Base-by-base conservation (phyloP, 805 yeast genomes). In the Spathaspora arborariae region DNA sequence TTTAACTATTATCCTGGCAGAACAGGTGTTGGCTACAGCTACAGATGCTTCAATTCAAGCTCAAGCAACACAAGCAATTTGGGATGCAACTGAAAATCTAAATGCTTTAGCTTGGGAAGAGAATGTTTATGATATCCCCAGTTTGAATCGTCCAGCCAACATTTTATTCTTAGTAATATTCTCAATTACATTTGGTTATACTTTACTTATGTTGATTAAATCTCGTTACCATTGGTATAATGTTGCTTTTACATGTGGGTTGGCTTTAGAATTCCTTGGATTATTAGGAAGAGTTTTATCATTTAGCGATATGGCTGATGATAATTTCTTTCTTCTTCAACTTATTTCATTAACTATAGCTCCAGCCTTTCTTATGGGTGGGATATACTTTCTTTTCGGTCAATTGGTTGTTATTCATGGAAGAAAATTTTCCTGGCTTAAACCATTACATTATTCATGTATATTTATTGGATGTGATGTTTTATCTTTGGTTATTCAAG, bases 281-380 rank as follows among this genome's bases (percentile, higher is more conserved):
- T 68, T 64, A 41, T 48, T 69, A 47, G 73, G 72, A 5, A 57
- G 75, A 48, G 56, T 65, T 2, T 50, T 68, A 30, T 51, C 65
- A 5, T 52, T 68, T 41, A 44, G 41, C 18, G 63, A 65, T 53
- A 51, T 52, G 46, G 51, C 58, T 4, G 44, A 54, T 37, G 24
- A 53, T 16, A 45, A 52, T 42, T 56, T 36, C 43, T 69, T 57
- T 45, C 51, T 67, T 30, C 42, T 64, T 24, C 72, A 68, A 49
- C 60, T 57, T 44, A 57, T 67, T 20, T 41, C 60, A 1, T 59
- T 69, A 47, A 67, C 73, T 5, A 54, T 69, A 20, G 63, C 72
- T 1, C 73, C 75, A 2, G 73, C 72, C 2, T 67, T 69, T 44
- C 52, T 68, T 30, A 69, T 69, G 75, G 75, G 62, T 3, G 75